These are phyloP conservation scores for Acanthamoeba polyphaga DNA, from an alignment of 208 protist genomes.

Conservation along the genomic window DNA sequence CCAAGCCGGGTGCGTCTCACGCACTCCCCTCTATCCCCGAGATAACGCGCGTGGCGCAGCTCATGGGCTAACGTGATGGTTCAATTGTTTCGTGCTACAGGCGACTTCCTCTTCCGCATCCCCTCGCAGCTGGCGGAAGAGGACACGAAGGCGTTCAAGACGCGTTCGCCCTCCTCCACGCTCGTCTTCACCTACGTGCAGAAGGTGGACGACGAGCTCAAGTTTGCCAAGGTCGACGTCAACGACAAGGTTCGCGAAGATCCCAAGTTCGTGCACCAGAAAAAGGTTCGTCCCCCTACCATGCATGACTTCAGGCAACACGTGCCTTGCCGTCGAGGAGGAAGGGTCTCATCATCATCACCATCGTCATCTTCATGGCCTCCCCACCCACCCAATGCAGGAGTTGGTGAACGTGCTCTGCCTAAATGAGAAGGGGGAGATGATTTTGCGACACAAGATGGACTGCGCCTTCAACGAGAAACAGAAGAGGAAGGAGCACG, in stretches of 20 bases:
- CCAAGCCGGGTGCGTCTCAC: slow-evolving; percentile 17
- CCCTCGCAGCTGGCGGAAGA: slow-evolving; percentile 60
- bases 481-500: slow-evolving; percentile 32
- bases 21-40: too few species aligned
- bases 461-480: slow-evolving; percentile 73
- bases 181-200: slow-evolving; percentile 71
- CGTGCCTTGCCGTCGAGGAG: not conserved
- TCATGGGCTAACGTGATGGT: not conserved
- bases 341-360: not conserved
- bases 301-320: too few species aligned
- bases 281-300: not conserved
- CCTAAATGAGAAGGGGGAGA: slow-evolving; percentile 43
- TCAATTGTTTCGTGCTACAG: not conserved
- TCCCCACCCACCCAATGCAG: not conserved
- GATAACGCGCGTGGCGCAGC: not conserved
- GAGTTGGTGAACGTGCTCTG: slow-evolving; percentile 69
- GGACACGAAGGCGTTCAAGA: slow-evolving; percentile 62
- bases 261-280: slow-evolving; percentile 62
- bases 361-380: not conserved
- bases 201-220: slow-evolving; percentile 35
- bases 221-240: slow-evolving; percentile 40
- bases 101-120: slow-evolving; percentile 67
- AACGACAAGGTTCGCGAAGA: slow-evolving; percentile 48
- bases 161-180: slow-evolving; percentile 34
- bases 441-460: slow-evolving; percentile 44